A percentile compares a stretch with the other conserved stretches of the same genome.
Evolutionary conservation across 345 rosid species (phyloP).

Genomic region (Laguncularia racemosa): DNA sequence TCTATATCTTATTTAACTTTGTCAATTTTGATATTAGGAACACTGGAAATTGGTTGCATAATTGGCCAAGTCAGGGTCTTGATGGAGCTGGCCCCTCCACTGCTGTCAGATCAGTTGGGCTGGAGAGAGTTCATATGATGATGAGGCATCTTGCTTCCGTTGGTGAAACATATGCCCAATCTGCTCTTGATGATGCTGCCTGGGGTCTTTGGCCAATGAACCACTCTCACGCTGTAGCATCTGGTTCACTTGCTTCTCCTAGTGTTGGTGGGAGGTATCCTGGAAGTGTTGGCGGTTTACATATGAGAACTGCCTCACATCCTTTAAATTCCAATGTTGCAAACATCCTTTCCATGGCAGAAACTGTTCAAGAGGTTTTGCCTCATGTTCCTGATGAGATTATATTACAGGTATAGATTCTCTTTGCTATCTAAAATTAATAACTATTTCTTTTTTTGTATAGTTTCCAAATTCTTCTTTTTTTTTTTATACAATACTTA

Average conservation of each 20-base stretch:
- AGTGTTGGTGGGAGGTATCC: constrained; percentile 35
- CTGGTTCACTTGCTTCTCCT: constrained; percentile 48
- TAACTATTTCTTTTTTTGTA: neutral
- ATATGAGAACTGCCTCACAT: constrained; percentile 47
- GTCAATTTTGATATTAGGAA: constrained; percentile 39
- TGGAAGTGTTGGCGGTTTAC: constrained; percentile 54
- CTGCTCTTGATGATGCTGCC: constrained; percentile 79
- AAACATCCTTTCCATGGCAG: constrained; percentile 88
- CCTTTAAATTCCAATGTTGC: constrained; percentile 48
- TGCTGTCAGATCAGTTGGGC: constrained; percentile 63
- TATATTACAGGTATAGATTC: constrained; percentile 65
- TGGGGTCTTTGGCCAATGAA: constrained; percentile 90
- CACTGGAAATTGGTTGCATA: constrained; percentile 68
- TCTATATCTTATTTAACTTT: neutral
- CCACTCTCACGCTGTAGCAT: constrained; percentile 58
- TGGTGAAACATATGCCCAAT: constrained; percentile 87
- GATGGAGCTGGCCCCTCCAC: constrained; percentile 95
- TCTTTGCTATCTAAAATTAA: neutral
- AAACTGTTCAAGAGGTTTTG: constrained; percentile 87
- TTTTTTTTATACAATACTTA: neutral
- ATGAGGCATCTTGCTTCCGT: constrained; percentile 98
- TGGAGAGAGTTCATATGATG: constrained; percentile 95
- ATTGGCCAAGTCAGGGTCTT: constrained; percentile 68
- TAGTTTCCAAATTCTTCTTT: neutral
- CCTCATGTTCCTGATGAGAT: constrained; percentile 91